Conservation (phyloP, 768 basidiomycete genomes). For the Leccinum uliginosum region DNA sequence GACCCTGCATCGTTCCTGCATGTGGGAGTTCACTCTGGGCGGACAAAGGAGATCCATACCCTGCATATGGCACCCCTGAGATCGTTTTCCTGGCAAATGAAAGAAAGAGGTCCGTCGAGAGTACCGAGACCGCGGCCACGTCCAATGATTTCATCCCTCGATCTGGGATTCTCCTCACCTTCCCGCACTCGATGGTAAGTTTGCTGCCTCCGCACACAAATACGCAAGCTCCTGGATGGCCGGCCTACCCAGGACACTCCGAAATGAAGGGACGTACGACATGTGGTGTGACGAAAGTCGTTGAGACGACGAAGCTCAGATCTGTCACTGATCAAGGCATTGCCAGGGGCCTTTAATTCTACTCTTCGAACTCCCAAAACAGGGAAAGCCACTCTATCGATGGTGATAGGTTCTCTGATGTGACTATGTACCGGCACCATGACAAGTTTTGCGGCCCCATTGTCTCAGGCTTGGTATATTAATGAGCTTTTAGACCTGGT, state of each 20-base stretch:
- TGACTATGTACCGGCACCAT: background rate
- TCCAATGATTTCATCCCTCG: background rate
- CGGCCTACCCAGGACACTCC: conserved; percentile 1
- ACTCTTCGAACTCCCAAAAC: conserved; percentile 8
- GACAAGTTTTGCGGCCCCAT: background rate
- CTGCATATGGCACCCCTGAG: conserved; percentile 17
- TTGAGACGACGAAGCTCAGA: conserved; percentile 7
- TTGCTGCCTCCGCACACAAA: conserved; percentile 3
- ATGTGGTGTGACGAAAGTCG: conserved; percentile 5
- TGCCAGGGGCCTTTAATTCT: background rate
- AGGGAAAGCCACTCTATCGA: background rate
- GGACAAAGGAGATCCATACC: background rate
- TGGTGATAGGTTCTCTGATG: background rate
- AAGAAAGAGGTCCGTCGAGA: conserved; percentile 17
- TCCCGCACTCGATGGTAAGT: conserved; percentile 18
- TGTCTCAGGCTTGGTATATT: background rate
- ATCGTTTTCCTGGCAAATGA: conserved; percentile 10
- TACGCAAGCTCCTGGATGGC: conserved; percentile 11
- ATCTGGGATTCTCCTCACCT: conserved; percentile 1
- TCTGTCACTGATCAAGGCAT: conserved; percentile 3
- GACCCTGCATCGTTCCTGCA: conserved; percentile 5
- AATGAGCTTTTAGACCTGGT: background rate
- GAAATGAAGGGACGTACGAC: conserved; percentile 2
- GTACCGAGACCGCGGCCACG: conserved; percentile 6
- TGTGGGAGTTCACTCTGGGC: conserved; percentile 12